Conservation (phyloP, 2,329 filamentous ascomycete genomes). For the Aureobasidium leucospermi region DNA sequence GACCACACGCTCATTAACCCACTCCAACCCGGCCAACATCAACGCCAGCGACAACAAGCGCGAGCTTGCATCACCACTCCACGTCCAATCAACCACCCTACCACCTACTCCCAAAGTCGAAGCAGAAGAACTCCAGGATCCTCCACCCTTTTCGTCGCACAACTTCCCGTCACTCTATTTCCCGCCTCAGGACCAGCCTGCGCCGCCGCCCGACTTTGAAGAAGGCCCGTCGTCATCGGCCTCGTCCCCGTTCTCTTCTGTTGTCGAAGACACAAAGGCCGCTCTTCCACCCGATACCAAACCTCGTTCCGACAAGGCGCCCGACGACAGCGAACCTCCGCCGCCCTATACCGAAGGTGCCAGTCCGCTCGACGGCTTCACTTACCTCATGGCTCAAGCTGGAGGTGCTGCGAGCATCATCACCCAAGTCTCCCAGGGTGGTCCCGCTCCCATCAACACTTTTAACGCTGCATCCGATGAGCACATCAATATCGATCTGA, state of each 20-base stretch:
- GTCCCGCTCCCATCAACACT: constrained; percentile 75
- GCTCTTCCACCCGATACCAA: constrained; percentile 78
- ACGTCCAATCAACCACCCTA: constrained; percentile 1
- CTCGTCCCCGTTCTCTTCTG: constrained; percentile 24
- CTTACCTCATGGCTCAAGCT: constrained; percentile 96
- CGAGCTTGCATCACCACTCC: constrained; percentile 8
- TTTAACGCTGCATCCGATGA: constrained; percentile 84
- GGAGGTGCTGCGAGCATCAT: constrained; percentile 97
- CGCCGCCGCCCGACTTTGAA: constrained; percentile 37
- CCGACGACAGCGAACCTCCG: constrained; percentile 81
- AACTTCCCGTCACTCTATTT: constrained; percentile 56
- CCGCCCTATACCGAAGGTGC: constrained; percentile 93
- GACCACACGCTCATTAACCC: constrained; percentile 17
- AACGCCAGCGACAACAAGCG: constrained; percentile 9
- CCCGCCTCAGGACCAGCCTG: constrained; percentile 32
- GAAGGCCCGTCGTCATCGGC: constrained; percentile 42
- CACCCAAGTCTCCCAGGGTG: constrained; percentile 95
- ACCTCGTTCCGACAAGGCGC: constrained; percentile 57
- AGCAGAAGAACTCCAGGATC: constrained; percentile 44
- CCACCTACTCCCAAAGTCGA: constrained; percentile 20
- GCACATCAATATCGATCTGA: constrained; percentile 87
- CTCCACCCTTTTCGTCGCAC: constrained; percentile 59
- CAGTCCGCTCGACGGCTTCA: constrained; percentile 85
- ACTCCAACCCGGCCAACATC: neutral
- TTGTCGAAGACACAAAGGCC: constrained; percentile 71